Conservation (phyloP, 805 yeast genomes). For the Cyberlindnera maritima region DNA sequence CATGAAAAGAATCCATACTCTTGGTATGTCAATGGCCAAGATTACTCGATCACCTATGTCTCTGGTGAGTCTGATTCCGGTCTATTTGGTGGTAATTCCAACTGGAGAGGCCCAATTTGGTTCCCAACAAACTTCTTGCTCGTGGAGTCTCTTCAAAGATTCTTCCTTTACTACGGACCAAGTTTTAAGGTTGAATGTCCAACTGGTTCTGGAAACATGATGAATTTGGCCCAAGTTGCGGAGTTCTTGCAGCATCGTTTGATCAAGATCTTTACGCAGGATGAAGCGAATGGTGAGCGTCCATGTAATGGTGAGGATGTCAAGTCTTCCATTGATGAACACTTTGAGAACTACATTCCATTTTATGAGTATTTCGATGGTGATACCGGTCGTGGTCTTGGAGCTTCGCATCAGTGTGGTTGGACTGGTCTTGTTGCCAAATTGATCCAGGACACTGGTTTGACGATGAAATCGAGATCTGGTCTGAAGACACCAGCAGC, state of each 20-base stretch:
- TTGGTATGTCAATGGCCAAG: slow-evolving; percentile 77
- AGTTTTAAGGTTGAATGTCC: slow-evolving; percentile 86
- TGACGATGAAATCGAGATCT: slow-evolving; percentile 41
- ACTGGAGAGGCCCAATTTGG: slow-evolving; percentile 98
- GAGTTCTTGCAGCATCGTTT: slow-evolving; percentile 86
- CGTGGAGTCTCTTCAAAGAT: slow-evolving; percentile 84
- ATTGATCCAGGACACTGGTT: slow-evolving; percentile 86
- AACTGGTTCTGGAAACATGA: slow-evolving; percentile 69
- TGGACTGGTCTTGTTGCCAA: slow-evolving; percentile 95
- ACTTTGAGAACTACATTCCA: slow-evolving; percentile 72
- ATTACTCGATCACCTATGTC: slow-evolving; percentile 67
- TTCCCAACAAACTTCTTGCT: slow-evolving; percentile 86
- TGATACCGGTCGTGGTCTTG: slow-evolving; percentile 91
- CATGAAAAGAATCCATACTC: slow-evolving; percentile 83
- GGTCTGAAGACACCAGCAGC: slow-evolving; percentile 27
- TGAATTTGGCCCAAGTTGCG: slow-evolving; percentile 86
- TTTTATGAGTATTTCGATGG: slow-evolving; percentile 91
- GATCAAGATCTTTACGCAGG: slow-evolving; percentile 70
- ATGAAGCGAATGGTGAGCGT: slow-evolving; percentile 58
- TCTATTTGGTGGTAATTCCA: slow-evolving; percentile 93
- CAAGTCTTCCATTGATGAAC: slow-evolving; percentile 58
- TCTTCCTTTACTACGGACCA: slow-evolving; percentile 85
- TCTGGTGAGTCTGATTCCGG: slow-evolving; percentile 92
- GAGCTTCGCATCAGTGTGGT: slow-evolving; percentile 93
- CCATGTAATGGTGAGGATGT: slow-evolving; percentile 77